Percentiles rank a stretch among this genome's conserved stretches.
phyloP scores from a whole-genome alignment of 805 yeast genomes.

The Myxozyma udenii region DNA sequence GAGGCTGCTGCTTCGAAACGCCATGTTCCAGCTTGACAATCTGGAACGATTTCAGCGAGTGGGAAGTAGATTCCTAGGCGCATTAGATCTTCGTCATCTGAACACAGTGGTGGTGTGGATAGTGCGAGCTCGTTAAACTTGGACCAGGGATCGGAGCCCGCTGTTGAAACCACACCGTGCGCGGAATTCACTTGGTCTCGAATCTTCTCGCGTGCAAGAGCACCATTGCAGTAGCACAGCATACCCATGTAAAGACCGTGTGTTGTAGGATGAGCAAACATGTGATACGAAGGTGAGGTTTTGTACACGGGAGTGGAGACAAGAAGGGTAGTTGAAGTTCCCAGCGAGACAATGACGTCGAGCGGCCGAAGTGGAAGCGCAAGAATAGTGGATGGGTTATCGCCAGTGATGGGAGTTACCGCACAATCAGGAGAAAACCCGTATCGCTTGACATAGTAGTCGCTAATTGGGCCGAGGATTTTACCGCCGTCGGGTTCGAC shows the following conservation, averaged over 20 bases:
- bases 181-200: constrained; percentile 57
- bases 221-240: constrained; percentile 91
- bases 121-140: constrained; percentile 32
- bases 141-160: constrained; percentile 35
- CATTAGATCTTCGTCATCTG: constrained; percentile 7
- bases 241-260: constrained; percentile 81
- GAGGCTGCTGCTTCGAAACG: constrained; percentile 41
- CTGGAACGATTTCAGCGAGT: constrained; percentile 87
- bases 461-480: constrained; percentile 52
- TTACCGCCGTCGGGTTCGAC: constrained; percentile 47
- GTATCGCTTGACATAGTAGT: constrained; percentile 61
- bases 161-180: constrained; percentile 35
- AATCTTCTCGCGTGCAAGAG: constrained; percentile 76
- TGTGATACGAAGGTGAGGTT: constrained; percentile 78
- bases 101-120: constrained; percentile 18
- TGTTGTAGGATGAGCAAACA: constrained; percentile 83
- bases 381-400: constrained; percentile 82
- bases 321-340: constrained; percentile 88
- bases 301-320: constrained; percentile 72
- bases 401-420: constrained; percentile 82
- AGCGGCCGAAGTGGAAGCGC: constrained; percentile 73
- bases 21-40: constrained; percentile 61
- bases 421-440: constrained; percentile 55
- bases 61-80: constrained; percentile 81
- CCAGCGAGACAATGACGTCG: constrained; percentile 78